Conservation (phyloP, 2,329 filamentous ascomycete species). For the Cytospora piceicola region DNA sequence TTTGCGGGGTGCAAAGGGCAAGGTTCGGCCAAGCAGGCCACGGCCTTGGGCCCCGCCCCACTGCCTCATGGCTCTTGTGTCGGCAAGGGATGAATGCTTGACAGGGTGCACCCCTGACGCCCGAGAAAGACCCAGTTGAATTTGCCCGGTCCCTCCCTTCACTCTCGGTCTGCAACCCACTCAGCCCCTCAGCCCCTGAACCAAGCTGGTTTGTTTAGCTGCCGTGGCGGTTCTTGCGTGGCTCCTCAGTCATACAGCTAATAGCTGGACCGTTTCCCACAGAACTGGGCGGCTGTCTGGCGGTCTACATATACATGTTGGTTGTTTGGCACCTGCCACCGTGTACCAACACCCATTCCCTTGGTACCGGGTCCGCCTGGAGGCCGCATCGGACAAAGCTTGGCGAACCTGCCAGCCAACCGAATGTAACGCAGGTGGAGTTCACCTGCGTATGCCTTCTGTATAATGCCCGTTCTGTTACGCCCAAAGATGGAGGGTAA, state of each 20-base stretch:
- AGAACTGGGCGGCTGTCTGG: not conserved
- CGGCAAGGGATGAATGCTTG: constrained; percentile 10
- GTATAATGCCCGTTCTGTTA: not conserved
- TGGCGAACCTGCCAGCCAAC: constrained; percentile 12
- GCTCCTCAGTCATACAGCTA: not conserved
- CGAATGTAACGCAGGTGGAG: not conserved
- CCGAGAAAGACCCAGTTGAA: constrained; percentile 8
- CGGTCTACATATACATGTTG: constrained; percentile 1
- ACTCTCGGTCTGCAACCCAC: constrained; percentile 10
- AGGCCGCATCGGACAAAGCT: constrained; percentile 23
- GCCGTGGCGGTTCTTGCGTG: not conserved
- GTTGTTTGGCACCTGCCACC: constrained; percentile 9
- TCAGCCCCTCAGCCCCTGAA: constrained; percentile 21
- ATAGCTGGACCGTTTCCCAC: not conserved
- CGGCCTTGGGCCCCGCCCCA: not conserved
- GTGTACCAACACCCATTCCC: constrained; percentile 11
- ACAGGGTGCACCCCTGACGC: constrained; percentile 14
- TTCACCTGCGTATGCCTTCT: not conserved
- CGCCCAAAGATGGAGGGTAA: not conserved
- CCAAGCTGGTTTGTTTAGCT: constrained; percentile 12
- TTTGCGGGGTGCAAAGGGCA: constrained; percentile 15
- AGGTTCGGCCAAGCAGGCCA: constrained; percentile 8
- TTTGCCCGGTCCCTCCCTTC: constrained; percentile 14
- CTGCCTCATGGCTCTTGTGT: constrained; percentile 13
- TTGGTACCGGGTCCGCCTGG: constrained; percentile 19